A percentile compares a stretch with the other conserved stretches of the same genome.
Evolutionary conservation across 441 rosid genomes (phyloP).

Genomic region (Populus hybrid): DNA sequence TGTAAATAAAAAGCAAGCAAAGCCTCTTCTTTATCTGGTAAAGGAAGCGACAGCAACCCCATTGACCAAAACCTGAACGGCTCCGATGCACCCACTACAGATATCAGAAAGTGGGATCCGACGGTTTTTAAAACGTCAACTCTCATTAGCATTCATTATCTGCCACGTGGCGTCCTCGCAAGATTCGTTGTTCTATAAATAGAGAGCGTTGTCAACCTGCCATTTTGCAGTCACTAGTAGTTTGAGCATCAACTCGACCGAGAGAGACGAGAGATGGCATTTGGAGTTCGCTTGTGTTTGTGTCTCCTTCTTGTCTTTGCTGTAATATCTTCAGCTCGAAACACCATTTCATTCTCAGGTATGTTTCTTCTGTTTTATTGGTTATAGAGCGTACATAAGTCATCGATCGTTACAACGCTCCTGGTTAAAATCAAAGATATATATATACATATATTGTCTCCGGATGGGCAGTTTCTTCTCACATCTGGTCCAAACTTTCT

Average conservation of each 20-base stretch:
- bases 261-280: constrained; percentile 26
- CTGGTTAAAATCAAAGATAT: background rate
- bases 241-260: background rate
- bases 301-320: constrained; percentile 30
- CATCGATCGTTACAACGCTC: too few species aligned
- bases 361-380: constrained; percentile 2
- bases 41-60: constrained; percentile 2
- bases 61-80: constrained; percentile 15
- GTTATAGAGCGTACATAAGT: too few species aligned
- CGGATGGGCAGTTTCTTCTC: background rate
- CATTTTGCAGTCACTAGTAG: background rate
- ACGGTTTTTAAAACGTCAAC: constrained; percentile 22
- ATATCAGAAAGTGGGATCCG: constrained; percentile 8
- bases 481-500: background rate
- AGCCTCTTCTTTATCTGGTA: background rate
- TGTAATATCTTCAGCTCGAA: constrained; percentile 39
- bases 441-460: background rate
- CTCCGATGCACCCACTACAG: constrained; percentile 7
- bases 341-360: constrained; percentile 38
- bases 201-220: background rate
- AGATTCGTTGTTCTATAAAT: constrained; percentile 18
- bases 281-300: constrained; percentile 26
- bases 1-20: background rate
- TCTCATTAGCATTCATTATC: background rate
- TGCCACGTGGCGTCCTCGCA: background rate